Base-by-base conservation (phyloP, 75 land plant genomes). In the Selaginella tamariscina region DNA sequence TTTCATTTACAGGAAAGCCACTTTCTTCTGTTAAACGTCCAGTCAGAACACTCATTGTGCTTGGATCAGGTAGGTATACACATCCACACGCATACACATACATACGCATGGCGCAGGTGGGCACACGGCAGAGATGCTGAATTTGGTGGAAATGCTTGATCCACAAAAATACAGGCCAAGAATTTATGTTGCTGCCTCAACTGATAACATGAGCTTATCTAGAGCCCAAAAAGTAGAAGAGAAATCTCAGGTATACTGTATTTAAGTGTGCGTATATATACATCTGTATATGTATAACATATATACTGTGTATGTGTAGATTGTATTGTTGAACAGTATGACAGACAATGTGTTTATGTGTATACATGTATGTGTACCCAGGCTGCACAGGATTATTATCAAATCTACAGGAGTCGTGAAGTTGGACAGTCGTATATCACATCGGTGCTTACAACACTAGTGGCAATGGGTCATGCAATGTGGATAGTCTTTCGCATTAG, bases 81-180 rank as follows among this genome's bases (percentile, higher is more conserved):
- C n/a, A n/a, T n/a, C n/a, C n/a, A n/a, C n/a, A n/a, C n/a, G n/a
- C n/a, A n/a, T n/a, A n/a, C n/a, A n/a, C n/a, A n/a, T n/a, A n/a
- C n/a, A n/a, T n/a, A n/a, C n/a, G n/a, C n/a, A n/a, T 39, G 5
- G 49, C 49, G 21, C 70, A 93, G 98, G 98, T 0, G 98, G 98
- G 13, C 98, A 93, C 64, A 93, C 98, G 24, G 95, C 98, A 26
- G 98, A 93, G 73, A 93, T 93, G 86, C 57, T 93, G 18, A 88
- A 84, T 74, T 68, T 93, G 8, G 68, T 93, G 2, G 65, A 68
- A 0, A 82, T 80, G 29, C 78, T 93, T 55, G 73, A 78, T 60
- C 75, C 65, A 54, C 84, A 89, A n/a, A 73, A 74, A 65, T 93
- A 84, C 60, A 66, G 33, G 15, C 98, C 98, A 1, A 75, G 98